Evolutionary conservation across 805 yeast species (phyloP).

Genomic region (Saturnispora quitensis): DNA sequence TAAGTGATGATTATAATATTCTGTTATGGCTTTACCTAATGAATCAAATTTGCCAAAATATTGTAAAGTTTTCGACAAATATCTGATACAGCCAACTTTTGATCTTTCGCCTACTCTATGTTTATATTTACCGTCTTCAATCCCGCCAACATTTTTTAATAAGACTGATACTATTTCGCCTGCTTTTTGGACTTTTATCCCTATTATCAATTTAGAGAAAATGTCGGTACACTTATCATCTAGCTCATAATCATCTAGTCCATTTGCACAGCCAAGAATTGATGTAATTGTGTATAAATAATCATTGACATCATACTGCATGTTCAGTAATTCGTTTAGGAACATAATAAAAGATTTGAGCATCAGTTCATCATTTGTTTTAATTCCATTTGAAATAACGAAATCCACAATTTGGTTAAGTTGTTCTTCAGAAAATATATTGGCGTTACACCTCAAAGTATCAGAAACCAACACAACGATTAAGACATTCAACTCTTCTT

Average conservation of each 20-base stretch:
- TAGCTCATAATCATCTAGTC: constrained; percentile 5
- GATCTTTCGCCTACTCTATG: constrained; percentile 10
- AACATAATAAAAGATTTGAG: constrained; percentile 7
- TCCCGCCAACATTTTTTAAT: constrained; percentile 16
- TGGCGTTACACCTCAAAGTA: constrained; percentile 14
- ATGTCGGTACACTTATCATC: constrained; percentile 5
- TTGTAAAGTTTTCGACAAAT: constrained; percentile 12
- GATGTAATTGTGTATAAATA: constrained; percentile 7
- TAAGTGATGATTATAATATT: constrained; percentile 14
- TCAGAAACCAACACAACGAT: constrained; percentile 13
- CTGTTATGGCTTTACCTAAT: constrained; percentile 12
- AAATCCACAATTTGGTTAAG: neutral
- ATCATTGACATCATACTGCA: neutral
- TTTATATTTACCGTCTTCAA: neutral
- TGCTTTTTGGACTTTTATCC: constrained; percentile 11
- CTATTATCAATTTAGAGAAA: constrained; percentile 11
- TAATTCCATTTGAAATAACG: neutral
- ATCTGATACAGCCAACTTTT: constrained; percentile 16
- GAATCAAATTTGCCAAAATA: constrained; percentile 8
- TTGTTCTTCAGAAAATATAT: constrained; percentile 2
- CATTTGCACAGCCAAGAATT: constrained; percentile 12
- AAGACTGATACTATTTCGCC: constrained; percentile 10
- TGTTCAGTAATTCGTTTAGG: neutral
- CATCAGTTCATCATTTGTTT: constrained; percentile 4
- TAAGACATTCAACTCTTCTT: constrained; percentile 11